Evolutionary conservation across 2,329 filamentous ascomycete genomes (phyloP).

Genomic region (Aspergillus ochraceus): DNA sequence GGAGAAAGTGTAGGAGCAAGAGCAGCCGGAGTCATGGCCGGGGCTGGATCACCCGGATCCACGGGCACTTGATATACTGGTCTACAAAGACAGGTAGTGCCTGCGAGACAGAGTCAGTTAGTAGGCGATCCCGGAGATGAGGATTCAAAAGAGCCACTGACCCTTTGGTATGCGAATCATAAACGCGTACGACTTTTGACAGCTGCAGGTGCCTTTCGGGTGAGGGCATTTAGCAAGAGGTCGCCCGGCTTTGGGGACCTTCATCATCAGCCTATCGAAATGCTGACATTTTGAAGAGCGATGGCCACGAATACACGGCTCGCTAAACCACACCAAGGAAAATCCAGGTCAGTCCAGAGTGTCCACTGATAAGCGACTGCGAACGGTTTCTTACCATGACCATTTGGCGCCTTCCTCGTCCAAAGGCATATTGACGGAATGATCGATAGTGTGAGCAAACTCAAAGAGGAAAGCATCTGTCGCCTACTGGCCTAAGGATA

Average conservation of each 20-base stretch:
- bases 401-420: conserved; percentile 48
- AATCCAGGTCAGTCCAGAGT: neutral
- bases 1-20: conserved; percentile 23
- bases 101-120: conserved; percentile 24
- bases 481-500: neutral
- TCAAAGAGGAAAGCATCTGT: neutral
- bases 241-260: conserved; percentile 50
- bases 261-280: conserved; percentile 51
- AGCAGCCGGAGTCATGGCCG: conserved; percentile 13
- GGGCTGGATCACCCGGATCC: conserved; percentile 22
- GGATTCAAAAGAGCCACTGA: conserved; percentile 18
- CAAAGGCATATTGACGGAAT: conserved; percentile 38
- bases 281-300: conserved; percentile 52
- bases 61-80: conserved; percentile 42
- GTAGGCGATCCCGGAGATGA: neutral
- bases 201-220: conserved; percentile 43
- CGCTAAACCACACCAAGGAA: conserved; percentile 26
- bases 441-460: neutral
- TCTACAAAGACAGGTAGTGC: conserved; percentile 42
- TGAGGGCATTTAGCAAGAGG: conserved; percentile 51
- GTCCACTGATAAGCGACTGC: neutral
- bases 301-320: conserved; percentile 51
- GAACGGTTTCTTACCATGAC: conserved; percentile 41
- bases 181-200: conserved; percentile 43
- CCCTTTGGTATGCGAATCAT: conserved; percentile 49